Evolutionary conservation across 1,284 basidiomycete species (phyloP), one percentile per base, ranked within the genome.

Genomic region (Mycosarcoma mackinlayi): DNA sequence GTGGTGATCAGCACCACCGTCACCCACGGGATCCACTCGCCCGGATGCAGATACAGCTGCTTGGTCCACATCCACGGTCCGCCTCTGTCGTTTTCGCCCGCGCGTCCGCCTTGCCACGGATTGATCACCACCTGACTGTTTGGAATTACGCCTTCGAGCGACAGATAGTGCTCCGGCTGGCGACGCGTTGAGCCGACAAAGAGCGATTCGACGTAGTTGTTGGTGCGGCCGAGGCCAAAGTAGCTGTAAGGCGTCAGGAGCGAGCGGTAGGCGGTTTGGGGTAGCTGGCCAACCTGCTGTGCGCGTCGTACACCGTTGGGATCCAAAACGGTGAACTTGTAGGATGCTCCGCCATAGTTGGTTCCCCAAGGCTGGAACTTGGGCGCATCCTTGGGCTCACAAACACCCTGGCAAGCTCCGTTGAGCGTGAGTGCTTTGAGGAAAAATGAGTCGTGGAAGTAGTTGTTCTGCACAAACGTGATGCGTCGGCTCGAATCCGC

Each of bases 381-480:
- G 21, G 47, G 54, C 24, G 58, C 57, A 25, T 39, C 52, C 4
- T 41, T 37, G 11, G 67, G 71, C 61, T 77, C 96, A 84, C 88
- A 88, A 1, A 89, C 89, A 47, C 90, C 90, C 51, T 89, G 87
- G 76, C 95, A 98, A 0, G 93, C 95, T 11, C 94, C 94, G 77
- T 97, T 98, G 31, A 97, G 84, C 2, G 96, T 53, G 25, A 95
- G 91, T 1, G 94, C 92, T 82, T 98, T 98, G 59, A 98, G 86
- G 88, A 98, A 98, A 86, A 99, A 99, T 0, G 96, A 94, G 77
- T 99, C 96, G 80, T 94, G 94, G 81, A 96, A 98, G 79, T 94
- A 93, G 84, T 98, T 98, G 83, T 99, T 98, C 84, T 96, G 93
- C 37, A 98, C 86, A 76, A 99, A 97, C 1, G 89, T 84, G 14